Conservation (phyloP, 768 basidiomycete species). For the Mycena capillaripes region DNA sequence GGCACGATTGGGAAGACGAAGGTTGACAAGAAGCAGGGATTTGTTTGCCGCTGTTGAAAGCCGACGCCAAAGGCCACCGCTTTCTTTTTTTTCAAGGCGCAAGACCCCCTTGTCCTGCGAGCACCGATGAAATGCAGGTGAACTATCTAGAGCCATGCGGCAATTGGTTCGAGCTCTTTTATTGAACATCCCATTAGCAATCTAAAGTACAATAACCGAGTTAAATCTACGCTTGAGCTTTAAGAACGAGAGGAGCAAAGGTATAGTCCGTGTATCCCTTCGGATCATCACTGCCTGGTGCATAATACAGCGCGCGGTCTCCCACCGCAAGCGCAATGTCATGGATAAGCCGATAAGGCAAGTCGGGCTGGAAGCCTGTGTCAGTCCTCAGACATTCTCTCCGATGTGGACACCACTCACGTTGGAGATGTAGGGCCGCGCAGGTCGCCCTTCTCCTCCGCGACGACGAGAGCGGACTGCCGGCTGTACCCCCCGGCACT, state of each 20-base stretch:
- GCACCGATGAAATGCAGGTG: too few species aligned
- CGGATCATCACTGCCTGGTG: neutral
- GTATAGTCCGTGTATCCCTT: neutral
- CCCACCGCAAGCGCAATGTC: constrained; percentile 41
- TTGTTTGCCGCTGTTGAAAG: too few species aligned
- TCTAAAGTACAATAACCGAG: too few species aligned
- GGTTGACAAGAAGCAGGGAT: too few species aligned
- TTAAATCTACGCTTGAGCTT: too few species aligned
- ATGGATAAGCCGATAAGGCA: constrained; percentile 45
- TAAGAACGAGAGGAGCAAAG: neutral
- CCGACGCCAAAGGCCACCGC: too few species aligned
- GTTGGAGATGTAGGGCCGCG: constrained; percentile 53
- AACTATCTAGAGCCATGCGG: too few species aligned
- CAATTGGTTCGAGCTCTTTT: too few species aligned
- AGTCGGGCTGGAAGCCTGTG: constrained; percentile 44
- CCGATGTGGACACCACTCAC: constrained; percentile 40
- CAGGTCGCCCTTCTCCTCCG: constrained; percentile 47
- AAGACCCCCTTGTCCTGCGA: too few species aligned
- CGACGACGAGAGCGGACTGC: constrained; percentile 44
- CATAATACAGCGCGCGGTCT: constrained; percentile 22
- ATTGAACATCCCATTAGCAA: too few species aligned
- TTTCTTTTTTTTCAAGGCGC: too few species aligned
- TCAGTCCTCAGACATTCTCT: neutral
- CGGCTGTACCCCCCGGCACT: constrained; percentile 52
- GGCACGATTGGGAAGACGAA: too few species aligned